Evolutionary conservation across 2,329 filamentous ascomycete species (phyloP).

Genomic region (Cordyceps tenuipes): DNA sequence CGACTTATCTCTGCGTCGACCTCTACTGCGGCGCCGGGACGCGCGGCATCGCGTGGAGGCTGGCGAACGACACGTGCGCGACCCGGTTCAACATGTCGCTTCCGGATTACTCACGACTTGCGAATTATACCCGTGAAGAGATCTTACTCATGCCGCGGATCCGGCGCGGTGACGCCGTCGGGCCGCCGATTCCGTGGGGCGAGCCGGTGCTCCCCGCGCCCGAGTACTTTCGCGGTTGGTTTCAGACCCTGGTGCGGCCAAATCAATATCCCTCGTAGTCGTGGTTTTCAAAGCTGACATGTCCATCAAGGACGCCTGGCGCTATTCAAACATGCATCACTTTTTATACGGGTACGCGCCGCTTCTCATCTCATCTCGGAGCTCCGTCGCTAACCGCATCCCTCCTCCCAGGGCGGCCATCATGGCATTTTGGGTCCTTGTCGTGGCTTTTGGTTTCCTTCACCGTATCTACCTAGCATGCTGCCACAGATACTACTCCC

Average conservation of each 20-base stretch:
- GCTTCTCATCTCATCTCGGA: not conserved
- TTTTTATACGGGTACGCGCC: slow-evolving; percentile 3
- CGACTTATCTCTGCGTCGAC: slow-evolving; percentile 1
- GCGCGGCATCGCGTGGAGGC: not conserved
- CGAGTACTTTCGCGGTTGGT: not conserved
- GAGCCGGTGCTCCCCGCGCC: not conserved
- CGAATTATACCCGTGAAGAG: not conserved
- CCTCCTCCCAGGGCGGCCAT: not conserved
- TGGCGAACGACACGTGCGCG: not conserved
- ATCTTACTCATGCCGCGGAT: not conserved
- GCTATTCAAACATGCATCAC: not conserved
- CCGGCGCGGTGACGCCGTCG: not conserved
- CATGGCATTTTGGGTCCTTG: not conserved
- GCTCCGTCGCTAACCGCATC: not conserved
- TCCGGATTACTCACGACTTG: not conserved
- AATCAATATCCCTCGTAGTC: not conserved
- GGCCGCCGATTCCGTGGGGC: not conserved
- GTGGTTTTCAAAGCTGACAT: not conserved
- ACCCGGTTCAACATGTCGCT: not conserved
- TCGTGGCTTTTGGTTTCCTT: not conserved
- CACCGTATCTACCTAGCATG: not conserved
- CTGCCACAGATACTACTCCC: not conserved
- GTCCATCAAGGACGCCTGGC: not conserved
- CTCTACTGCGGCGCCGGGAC: slow-evolving; percentile 1
- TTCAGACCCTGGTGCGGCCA: not conserved